Base-by-base conservation (phyloP, 2,329 filamentous ascomycete species). In the Monosporascus cannonballus region DNA sequence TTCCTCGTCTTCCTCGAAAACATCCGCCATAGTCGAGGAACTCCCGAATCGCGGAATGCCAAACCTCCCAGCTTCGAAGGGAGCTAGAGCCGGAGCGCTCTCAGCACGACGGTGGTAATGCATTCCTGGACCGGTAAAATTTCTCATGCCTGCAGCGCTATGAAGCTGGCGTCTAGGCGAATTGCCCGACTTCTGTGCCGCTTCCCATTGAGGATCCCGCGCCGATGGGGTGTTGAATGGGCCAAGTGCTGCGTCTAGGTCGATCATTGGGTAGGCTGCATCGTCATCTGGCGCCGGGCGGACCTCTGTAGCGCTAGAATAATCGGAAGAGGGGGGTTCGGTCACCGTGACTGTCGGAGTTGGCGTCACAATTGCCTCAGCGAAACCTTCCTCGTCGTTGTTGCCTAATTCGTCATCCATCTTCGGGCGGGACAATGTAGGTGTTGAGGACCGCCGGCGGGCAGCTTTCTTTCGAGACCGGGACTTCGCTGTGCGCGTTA, bases 181-280 rank as follows among this genome's bases (percentile, higher is more conserved):
- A 6, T 76, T 76, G 6, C 79, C 78, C 1, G 77, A 77, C 54
- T 76, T 76, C 59, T 87, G 83, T 7, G 84, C 85, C 2, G 83
- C 81, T 56, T 87, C 84, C 78, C 85, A 87, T 54, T 85, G 83
- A 2, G 80, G 74, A 54, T 84, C 85, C 11, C 76, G 76, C 34
- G 75, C 75, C 2, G 84, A 74, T 25, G 89, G 88, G 0, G 91
- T 96, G 63, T 95, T 94, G 70, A 96, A 96, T 0, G 93, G 91
- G 2, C 91, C 92, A 1, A 97, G 78, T 25, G 93, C 94, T 18
- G 92, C 93, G 71, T 99, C 94, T 42, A 99, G 75, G 68, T 99
- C 94, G 57, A 99, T 95, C 69, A 96, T 87, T 7, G 89, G 86
- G 64, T 85, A 89, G 50, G 86, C 79, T 3, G 81, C 69, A 54